Evolutionary conservation across 140 eudicot genomes (phyloP), one percentile per base, ranked within the genome.

Genomic region (Artemisia princeps): DNA sequence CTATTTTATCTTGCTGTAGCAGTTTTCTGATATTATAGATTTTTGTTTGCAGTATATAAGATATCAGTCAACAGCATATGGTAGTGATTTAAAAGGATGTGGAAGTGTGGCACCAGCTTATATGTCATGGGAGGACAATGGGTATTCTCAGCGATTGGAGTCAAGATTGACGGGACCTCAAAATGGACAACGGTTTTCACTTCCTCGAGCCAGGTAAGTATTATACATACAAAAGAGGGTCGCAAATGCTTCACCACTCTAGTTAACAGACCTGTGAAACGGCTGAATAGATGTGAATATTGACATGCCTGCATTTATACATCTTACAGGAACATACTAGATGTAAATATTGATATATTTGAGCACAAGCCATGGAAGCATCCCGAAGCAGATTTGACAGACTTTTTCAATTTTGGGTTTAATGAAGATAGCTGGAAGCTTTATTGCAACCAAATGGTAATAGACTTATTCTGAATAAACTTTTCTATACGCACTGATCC

Each of bases 381-480:
- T 68, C 81, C 87, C 13, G 94, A 75, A 26, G 79, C 73, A 57
- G 87, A 88, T 73, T 51, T 83, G 33, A 78, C 96, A 55, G 87
- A 88, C 74, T 88, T 67, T 67, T 88, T 88, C 66, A 88, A 84
- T 72, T 88, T 78, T 74, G 94, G 85, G 54, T 78, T 88, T 50
- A 77, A 85, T 61, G 96, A 88, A 70, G 79, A 80, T 52, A 77
- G 75, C 48, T 88, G 96, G 96, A 88, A 71, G 68, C 67, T 59
- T 26, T 88, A 82, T 75, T 82, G 96, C 78, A 81, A 80, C 53
- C 69, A 58, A 62, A 64, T 88, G 94, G 96, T 85, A 81, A 68
- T 62, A 50, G 22, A 42, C 46, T 65, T 2, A 16, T 62, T 49
- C 60, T 56, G 42, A 58, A 17, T 56, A 55, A 9, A 51, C 14